These are phyloP conservation scores for Brassica napus DNA, from an alignment of 345 rosid species.

Conservation along the genomic window DNA sequence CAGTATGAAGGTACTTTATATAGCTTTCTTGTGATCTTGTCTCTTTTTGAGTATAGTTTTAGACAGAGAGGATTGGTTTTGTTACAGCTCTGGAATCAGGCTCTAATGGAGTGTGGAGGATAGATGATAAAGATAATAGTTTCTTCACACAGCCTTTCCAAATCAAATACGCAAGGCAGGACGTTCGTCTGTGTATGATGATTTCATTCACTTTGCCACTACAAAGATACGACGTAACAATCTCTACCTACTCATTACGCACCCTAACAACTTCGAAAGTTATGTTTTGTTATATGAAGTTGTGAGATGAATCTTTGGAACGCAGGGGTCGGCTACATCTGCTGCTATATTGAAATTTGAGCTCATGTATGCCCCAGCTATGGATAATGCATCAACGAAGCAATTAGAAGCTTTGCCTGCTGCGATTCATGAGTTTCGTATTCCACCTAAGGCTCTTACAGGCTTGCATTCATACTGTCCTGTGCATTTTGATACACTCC, in stretches of 20 bases:
- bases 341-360: slow-evolving; percentile 89
- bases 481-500: slow-evolving; percentile 83
- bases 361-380: slow-evolving; percentile 74
- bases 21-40: too few species aligned
- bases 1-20: slow-evolving; percentile 73
- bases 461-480: slow-evolving; percentile 96
- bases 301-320: slow-evolving; percentile 11
- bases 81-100: slow-evolving; percentile 64
- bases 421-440: slow-evolving; percentile 80
- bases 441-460: slow-evolving; percentile 89
- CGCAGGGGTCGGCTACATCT: slow-evolving; percentile 67
- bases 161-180: slow-evolving; percentile 91
- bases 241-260: slow-evolving; percentile 5
- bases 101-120: slow-evolving; percentile 81
- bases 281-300: neutral
- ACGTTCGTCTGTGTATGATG: slow-evolving; percentile 74
- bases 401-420: slow-evolving; percentile 59
- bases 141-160: slow-evolving; percentile 87
- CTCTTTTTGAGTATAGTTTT: neutral
- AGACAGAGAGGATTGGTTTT: slow-evolving; percentile 3
- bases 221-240: slow-evolving; percentile 56
- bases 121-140: slow-evolving; percentile 78
- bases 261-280: neutral
- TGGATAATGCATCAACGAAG: slow-evolving; percentile 52
- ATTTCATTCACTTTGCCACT: slow-evolving; percentile 71